Conservation (phyloP, 2,329 filamentous ascomycete genomes). For the Cercospora zeina region DNA sequence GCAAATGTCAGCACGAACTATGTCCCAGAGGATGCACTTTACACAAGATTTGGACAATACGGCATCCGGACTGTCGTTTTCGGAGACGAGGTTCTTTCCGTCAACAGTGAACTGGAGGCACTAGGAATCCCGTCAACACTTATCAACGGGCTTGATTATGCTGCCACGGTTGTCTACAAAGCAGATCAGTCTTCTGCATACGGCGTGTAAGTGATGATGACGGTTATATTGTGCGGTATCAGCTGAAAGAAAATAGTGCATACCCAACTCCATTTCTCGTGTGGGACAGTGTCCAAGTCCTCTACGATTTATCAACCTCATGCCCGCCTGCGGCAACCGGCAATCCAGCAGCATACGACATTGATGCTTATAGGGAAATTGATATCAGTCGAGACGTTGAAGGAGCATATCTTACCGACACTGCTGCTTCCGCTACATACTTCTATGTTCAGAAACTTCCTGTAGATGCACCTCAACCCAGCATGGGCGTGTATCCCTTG, state of each 20-base stretch:
- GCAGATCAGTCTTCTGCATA: neutral
- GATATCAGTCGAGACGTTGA: neutral
- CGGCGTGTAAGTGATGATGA: neutral
- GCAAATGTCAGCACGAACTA: neutral
- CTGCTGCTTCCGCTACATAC: neutral
- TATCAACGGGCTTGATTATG: neutral
- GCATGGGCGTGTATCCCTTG: neutral
- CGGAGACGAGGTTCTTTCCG: neutral
- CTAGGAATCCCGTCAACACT: neutral
- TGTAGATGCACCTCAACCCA: neutral
- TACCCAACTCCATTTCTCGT: neutral
- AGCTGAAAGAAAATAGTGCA: neutral
- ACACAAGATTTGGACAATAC: neutral
- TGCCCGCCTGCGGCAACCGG: neutral
- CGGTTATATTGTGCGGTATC: neutral
- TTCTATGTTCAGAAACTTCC: neutral
- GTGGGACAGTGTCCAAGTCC: neutral
- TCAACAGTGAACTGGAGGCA: neutral
- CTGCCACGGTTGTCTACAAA: neutral
- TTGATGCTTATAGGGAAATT: neutral
- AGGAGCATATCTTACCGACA: neutral
- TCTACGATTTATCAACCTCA: neutral
- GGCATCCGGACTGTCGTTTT: neutral
- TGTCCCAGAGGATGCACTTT: neutral
- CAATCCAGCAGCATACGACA: neutral